Conservation (phyloP, 495 filamentous ascomycete species). For the Talaromyces liani region DNA sequence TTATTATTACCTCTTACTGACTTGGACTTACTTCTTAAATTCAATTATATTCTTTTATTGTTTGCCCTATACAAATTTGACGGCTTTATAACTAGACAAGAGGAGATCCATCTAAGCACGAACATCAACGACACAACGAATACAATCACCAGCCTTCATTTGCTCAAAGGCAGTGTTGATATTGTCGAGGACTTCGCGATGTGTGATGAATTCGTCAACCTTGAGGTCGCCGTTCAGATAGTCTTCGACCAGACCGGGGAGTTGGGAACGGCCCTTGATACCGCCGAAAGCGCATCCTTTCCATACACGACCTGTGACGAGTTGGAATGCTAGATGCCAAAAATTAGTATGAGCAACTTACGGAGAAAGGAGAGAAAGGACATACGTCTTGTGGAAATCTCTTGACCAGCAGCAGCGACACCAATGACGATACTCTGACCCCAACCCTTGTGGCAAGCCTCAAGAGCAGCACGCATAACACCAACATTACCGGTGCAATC, state of each 20-base stretch:
- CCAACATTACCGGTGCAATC: slow-evolving; percentile 96
- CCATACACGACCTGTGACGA: slow-evolving; percentile 96
- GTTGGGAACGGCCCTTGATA: slow-evolving; percentile 92
- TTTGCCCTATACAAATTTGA: neutral
- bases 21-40: neutral
- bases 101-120: slow-evolving; percentile 4
- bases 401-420: slow-evolving; percentile 94
- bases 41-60: neutral
- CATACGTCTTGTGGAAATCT: slow-evolving; percentile 93
- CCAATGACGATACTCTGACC: slow-evolving; percentile 97
- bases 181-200: slow-evolving; percentile 67
- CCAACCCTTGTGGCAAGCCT: slow-evolving; percentile 99
- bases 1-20: neutral
- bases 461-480: slow-evolving; percentile 92
- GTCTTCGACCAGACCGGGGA: slow-evolving; percentile 81
- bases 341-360: slow-evolving; percentile 11
- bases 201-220: slow-evolving; percentile 99
- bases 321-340: slow-evolving; percentile 73
- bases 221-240: slow-evolving; percentile 86
- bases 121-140: slow-evolving; percentile 67
- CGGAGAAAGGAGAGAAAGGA: slow-evolving; percentile 17
- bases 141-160: slow-evolving; percentile 96
- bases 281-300: slow-evolving; percentile 96
- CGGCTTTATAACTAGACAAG: neutral
- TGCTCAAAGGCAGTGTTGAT: slow-evolving; percentile 88